Conservation (phyloP, 1,284 basidiomycete species). For the Sporisorium scitamineum region DNA sequence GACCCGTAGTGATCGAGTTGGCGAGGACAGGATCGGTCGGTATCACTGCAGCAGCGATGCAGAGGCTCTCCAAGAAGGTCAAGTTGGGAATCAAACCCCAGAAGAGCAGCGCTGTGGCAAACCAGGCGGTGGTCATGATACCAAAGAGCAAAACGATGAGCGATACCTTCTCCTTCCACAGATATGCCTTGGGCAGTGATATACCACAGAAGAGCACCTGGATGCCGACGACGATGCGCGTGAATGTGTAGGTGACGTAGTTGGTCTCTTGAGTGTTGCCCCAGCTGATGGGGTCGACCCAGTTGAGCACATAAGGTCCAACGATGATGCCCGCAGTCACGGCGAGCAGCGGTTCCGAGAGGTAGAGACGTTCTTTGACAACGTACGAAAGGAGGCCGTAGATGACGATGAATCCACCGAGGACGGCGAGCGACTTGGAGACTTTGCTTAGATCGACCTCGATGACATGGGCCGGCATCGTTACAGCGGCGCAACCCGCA, state of each 20-base stretch:
- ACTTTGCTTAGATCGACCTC: constrained; percentile 61
- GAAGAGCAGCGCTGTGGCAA: constrained; percentile 68
- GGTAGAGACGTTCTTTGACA: constrained; percentile 64
- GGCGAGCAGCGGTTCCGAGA: constrained; percentile 66
- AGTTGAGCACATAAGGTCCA: constrained; percentile 65
- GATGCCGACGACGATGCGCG: constrained; percentile 68
- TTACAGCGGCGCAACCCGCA: background rate
- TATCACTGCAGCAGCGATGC: constrained; percentile 70
- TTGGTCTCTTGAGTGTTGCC: constrained; percentile 48
- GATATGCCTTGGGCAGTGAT: constrained; percentile 68
- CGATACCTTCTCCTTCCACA: constrained; percentile 64
- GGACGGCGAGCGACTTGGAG: constrained; percentile 61
- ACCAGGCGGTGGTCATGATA: constrained; percentile 71
- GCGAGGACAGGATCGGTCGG: constrained; percentile 71
- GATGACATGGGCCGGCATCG: constrained; percentile 51
- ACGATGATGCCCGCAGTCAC: constrained; percentile 63
- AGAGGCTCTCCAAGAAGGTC: constrained; percentile 69
- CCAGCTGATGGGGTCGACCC: constrained; percentile 65
- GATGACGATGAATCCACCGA: constrained; percentile 66
- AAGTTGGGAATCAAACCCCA: constrained; percentile 68
- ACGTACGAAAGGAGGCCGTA: constrained; percentile 67
- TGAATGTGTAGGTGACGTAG: constrained; percentile 70
- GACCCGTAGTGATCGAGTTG: constrained; percentile 69
- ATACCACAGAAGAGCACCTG: constrained; percentile 71
- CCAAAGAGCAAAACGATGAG: constrained; percentile 67